phyloP scores from a whole-genome alignment of 371 early-diverging fungal genomes.

The Mucor mucedo region DNA sequence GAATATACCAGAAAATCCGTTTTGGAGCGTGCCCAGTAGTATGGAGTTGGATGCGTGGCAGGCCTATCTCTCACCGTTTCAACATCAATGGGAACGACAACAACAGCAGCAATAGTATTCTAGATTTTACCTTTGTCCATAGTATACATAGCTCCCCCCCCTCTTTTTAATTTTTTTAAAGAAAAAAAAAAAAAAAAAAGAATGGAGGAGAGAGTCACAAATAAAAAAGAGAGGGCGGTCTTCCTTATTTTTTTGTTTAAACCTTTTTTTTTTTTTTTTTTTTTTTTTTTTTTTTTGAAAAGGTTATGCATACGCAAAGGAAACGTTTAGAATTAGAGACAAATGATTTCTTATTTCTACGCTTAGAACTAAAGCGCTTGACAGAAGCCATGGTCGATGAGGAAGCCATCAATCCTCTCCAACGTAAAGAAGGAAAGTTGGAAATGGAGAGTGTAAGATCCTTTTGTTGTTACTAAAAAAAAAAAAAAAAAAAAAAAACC shows the following conservation, averaged over 20 bases:
- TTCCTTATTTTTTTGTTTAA: no score
- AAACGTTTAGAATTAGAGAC: background rate
- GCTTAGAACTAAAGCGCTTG: background rate
- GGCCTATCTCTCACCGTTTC: constrained; percentile 29
- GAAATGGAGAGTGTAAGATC: background rate
- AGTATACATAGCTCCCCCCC: no score
- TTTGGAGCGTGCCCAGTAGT: constrained; percentile 51
- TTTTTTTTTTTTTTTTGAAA: no score
- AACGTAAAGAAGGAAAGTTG: background rate
- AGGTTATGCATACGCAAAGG: background rate
- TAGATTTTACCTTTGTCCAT: no score
- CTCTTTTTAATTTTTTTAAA: no score
- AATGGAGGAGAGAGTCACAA: no score
- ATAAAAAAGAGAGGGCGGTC: no score
- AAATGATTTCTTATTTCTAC: background rate
- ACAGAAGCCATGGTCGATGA: background rate
- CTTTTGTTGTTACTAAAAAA: no score
- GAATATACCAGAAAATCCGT: constrained; percentile 44
- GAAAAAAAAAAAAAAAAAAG: no score
- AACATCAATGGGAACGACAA: constrained; percentile 8
- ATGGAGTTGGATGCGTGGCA: constrained; percentile 47
- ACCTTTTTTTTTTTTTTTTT: no score
- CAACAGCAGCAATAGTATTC: background rate
- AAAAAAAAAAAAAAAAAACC: no score
- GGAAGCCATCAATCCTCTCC: background rate